These are phyloP conservation scores for Graphium sp. DNA, from an alignment of 2,329 filamentous ascomycete species.

Conservation along the genomic window DNA sequence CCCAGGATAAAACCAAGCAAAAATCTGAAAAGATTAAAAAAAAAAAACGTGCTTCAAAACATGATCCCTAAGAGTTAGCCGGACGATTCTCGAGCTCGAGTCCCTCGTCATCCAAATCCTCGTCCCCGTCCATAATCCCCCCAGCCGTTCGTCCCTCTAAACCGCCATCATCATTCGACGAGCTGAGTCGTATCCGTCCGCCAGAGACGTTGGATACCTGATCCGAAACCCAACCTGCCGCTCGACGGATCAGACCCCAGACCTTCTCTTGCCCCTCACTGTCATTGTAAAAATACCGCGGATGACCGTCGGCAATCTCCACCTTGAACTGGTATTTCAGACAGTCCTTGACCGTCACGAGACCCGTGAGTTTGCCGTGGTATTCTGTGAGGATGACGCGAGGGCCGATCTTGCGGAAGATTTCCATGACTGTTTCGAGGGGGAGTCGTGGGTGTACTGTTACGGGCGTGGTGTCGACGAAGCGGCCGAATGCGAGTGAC, in stretches of 20 bases:
- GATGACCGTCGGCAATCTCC: slow-evolving; percentile 70
- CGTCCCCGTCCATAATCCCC: slow-evolving; percentile 24
- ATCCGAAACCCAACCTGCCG: slow-evolving; percentile 41
- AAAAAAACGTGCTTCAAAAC: slow-evolving; percentile 4
- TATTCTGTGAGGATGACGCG: slow-evolving; percentile 88
- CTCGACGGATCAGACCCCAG: slow-evolving; percentile 38
- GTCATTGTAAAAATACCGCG: slow-evolving; percentile 38
- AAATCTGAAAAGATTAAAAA: no score
- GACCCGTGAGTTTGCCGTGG: slow-evolving; percentile 62
- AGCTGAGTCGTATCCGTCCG: slow-evolving; percentile 37
- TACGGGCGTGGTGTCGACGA: slow-evolving; percentile 77
- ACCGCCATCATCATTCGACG: slow-evolving; percentile 17
- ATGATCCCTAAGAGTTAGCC: slow-evolving; percentile 2
- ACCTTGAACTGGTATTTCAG: slow-evolving; percentile 95
- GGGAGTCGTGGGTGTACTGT: slow-evolving; percentile 82
- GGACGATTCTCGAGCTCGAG: slow-evolving; percentile 21
- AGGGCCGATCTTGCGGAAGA: slow-evolving; percentile 95
- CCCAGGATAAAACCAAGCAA: no score
- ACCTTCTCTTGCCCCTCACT: slow-evolving; percentile 45
- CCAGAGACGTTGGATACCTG: slow-evolving; percentile 33
- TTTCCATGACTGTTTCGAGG: slow-evolving; percentile 93
- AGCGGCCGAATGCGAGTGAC: slow-evolving; percentile 65
- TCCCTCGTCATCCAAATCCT: slow-evolving; percentile 21
- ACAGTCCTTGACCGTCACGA: slow-evolving; percentile 95
- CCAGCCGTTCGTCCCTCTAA: slow-evolving; percentile 22